Evolutionary conservation across 2,329 filamentous ascomycete species (phyloP).

Genomic region (Chaetothyriales sp.): DNA sequence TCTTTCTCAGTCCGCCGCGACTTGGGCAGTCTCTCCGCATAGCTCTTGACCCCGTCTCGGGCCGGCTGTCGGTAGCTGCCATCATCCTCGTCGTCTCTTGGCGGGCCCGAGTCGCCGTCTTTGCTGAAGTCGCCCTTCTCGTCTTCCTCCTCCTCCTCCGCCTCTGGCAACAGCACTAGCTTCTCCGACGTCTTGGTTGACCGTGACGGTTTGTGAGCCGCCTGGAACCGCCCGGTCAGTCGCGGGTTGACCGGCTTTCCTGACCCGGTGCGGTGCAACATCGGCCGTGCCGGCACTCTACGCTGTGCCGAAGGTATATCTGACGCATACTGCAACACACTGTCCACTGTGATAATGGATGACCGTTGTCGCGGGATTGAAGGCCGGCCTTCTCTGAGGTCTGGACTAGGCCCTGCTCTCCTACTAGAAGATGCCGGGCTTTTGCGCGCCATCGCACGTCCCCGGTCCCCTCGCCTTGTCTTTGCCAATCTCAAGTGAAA

Average conservation of each 20-base stretch:
- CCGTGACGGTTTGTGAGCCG: conserved; percentile 59
- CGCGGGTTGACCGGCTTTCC: conserved; percentile 37
- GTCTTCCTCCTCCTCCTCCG: conserved; percentile 39
- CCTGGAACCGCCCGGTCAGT: conserved; percentile 42
- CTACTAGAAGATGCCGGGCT: not conserved
- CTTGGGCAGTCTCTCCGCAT: conserved; percentile 86
- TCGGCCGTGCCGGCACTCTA: conserved; percentile 46
- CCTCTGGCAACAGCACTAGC: conserved; percentile 83
- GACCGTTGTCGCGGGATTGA: conserved; percentile 36
- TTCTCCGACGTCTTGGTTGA: conserved; percentile 95
- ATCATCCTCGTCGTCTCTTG: conserved; percentile 44
- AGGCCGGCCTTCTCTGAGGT: conserved; percentile 16
- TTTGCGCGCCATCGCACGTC: not conserved
- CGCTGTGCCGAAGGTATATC: conserved; percentile 93
- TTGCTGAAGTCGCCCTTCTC: conserved; percentile 48
- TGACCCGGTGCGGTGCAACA: conserved; percentile 28
- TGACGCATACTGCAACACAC: conserved; percentile 82
- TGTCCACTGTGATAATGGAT: conserved; percentile 79
- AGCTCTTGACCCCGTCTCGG: conserved; percentile 61
- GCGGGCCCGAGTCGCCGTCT: conserved; percentile 38
- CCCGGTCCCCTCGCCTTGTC: not conserved
- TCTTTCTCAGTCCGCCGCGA: conserved; percentile 66
- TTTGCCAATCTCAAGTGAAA: not conserved
- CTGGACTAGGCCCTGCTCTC: not conserved
- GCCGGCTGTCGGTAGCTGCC: conserved; percentile 43